Evolutionary conservation across 2,329 filamentous ascomycete genomes (phyloP).

Genomic region (Alternaria postmessia): DNA sequence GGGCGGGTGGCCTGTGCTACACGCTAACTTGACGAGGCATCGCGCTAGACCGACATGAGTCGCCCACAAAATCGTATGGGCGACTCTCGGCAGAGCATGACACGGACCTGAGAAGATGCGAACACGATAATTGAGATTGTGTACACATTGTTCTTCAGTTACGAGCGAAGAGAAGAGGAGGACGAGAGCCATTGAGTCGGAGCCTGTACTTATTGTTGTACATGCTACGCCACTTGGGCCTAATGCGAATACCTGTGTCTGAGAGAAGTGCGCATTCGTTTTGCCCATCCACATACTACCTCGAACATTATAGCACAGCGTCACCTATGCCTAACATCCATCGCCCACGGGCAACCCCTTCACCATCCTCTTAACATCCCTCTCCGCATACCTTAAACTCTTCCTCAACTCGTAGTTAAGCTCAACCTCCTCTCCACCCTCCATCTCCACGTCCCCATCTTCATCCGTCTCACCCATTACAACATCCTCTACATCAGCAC

Average conservation of each 20-base stretch:
- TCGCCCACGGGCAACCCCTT: constrained; percentile 38
- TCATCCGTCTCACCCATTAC: constrained; percentile 1
- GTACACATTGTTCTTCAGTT: background rate
- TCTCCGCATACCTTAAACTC: constrained; percentile 40
- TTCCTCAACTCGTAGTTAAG: constrained; percentile 33
- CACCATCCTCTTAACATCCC: constrained; percentile 45
- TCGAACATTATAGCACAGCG: background rate
- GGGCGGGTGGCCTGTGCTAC: constrained; percentile 22
- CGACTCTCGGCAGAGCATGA: constrained; percentile 11
- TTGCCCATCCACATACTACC: background rate
- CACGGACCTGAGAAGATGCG: background rate
- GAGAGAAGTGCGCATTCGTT: background rate
- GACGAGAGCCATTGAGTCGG: fast-evolving
- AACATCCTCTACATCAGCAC: constrained; percentile 17
- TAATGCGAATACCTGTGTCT: background rate
- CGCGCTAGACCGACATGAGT: constrained; percentile 1
- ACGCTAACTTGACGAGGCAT: constrained; percentile 4
- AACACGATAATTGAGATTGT: background rate
- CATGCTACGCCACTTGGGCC: background rate
- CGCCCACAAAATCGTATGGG: background rate
- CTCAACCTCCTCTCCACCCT: constrained; percentile 10
- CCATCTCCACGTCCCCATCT: constrained; percentile 15
- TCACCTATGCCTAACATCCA: background rate
- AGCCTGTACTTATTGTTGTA: background rate
- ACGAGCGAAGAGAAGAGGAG: background rate